Base-by-base conservation (phyloP, 768 basidiomycete species). In the Suillus clintonianus region DNA sequence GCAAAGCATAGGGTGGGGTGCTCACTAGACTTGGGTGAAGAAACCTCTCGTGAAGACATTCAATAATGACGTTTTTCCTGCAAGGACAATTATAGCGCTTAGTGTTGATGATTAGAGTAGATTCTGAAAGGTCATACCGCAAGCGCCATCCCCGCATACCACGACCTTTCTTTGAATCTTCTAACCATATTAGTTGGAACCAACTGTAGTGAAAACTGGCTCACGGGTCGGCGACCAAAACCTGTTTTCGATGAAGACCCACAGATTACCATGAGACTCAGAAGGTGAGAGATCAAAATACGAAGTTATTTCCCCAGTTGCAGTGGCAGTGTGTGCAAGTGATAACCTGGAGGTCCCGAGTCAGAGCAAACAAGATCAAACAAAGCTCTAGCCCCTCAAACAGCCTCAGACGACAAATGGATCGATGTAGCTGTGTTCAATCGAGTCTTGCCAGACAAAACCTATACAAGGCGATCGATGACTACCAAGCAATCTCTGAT, bases 91-190 rank as follows among this genome's bases (percentile, higher is more conserved):
- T 39, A n/a, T 56, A 32, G 30, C 24, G 15, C 27, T 15, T 60
- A n/a, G 59, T 30, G 6, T 43, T 27, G 11, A 55, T 14, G 22
- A 41, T 39, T 43, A 24, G 27, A 34, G 50, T 30, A 27, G 47
- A 30, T 53, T 13, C 39, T 67, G 67, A 70, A 68, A 47, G 24
- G 47, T 76, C 85, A 63, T 71, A 91, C 96, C 96, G 71, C 92
- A 95, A 60, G 96, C 96, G 68, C 96, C 96, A 77, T 99, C 96
- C 42, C 96, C 96, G 65, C 95, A 90, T n/a, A 99, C 96, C 32
- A 95, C 91, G 43, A 93, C 80, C 77, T 90, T 89, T 60, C 85
- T 79, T 71, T 83, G 84, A 55, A 84, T 68, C 82, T 84, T 68
- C 8, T 53, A 55, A 41, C 4, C 64, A 64, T 66, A 67, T 62